phyloP scores from a whole-genome alignment of 2,329 filamentous ascomycete genomes.

The Chlorencoelia australis region DNA sequence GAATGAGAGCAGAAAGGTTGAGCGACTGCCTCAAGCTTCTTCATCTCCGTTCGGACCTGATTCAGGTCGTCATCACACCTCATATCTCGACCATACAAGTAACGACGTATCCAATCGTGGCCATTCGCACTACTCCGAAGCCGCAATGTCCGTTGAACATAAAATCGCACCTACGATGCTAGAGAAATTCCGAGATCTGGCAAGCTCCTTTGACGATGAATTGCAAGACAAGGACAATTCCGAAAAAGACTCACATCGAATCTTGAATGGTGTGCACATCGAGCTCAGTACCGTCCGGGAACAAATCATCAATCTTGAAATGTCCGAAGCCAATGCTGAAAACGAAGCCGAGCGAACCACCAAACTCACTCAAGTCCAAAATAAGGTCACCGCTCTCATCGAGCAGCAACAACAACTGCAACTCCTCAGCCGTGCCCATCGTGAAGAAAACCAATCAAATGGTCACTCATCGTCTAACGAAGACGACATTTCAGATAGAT shows the following conservation, averaged over 20 bases:
- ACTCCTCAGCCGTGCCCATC: conserved; percentile 30
- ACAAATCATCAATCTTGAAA: conserved; percentile 45
- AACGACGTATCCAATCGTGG: conserved; percentile 11
- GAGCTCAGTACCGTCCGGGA: conserved; percentile 54
- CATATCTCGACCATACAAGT: conserved; percentile 35
- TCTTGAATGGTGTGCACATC: conserved; percentile 55
- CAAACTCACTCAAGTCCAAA: conserved; percentile 16
- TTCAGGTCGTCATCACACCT: conserved; percentile 42
- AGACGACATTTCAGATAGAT: conserved; percentile 41
- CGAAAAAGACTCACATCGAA: conserved; percentile 56
- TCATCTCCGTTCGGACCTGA: conserved; percentile 65
- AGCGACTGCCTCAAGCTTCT: conserved; percentile 46
- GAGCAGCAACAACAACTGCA: conserved; percentile 39
- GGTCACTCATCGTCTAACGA: conserved; percentile 36
- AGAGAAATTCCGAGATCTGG: conserved; percentile 62
- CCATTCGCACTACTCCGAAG: conserved; percentile 43
- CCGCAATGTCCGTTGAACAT: conserved; percentile 58
- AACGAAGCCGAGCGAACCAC: conserved; percentile 12
- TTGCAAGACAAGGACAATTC: conserved; percentile 63
- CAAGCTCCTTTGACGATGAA: conserved; percentile 63
- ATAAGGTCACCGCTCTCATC: conserved; percentile 21
- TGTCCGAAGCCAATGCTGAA: conserved; percentile 15
- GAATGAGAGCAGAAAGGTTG: conserved; percentile 48
- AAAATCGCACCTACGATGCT: conserved; percentile 60
- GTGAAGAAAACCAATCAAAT: conserved; percentile 39